phyloP scores from a whole-genome alignment of 2,329 filamentous ascomycete species.

The Trichoderma guizhouense region DNA sequence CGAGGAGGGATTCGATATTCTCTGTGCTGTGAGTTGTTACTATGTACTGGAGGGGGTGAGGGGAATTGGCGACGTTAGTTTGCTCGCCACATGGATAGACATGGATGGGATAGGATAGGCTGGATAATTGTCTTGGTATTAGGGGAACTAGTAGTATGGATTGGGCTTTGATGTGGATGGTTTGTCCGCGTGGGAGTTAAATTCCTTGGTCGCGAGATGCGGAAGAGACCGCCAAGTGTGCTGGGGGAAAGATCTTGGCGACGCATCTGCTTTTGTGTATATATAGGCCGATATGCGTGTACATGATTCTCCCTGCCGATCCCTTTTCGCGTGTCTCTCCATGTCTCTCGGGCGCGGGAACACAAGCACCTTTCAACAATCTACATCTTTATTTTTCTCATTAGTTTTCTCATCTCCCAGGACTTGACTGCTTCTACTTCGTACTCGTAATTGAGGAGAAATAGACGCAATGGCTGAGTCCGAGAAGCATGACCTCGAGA shows the following conservation, averaged over 20 bases:
- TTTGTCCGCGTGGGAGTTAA: not conserved
- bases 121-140: not conserved
- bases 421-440: not conserved
- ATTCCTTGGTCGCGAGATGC: not conserved
- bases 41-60: not conserved
- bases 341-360: not conserved
- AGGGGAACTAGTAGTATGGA: not conserved
- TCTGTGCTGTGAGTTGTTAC: not conserved
- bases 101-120: not conserved
- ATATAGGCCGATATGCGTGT: not conserved
- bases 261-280: not conserved
- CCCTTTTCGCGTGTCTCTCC: not conserved
- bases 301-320: not conserved
- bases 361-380: not conserved
- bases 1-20: not conserved
- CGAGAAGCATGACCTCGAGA: slow-evolving; percentile 27
- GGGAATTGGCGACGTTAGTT: not conserved
- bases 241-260: not conserved
- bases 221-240: not conserved
- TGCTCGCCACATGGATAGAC: not conserved
- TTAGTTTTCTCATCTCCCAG: not conserved
- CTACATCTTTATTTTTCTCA: not conserved
- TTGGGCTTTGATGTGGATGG: not conserved
- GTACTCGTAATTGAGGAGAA: too few species aligned
- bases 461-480: slow-evolving; percentile 27